phyloP scores from a whole-genome alignment of 768 basidiomycete genomes.

The Glaciozyma antarctica region DNA sequence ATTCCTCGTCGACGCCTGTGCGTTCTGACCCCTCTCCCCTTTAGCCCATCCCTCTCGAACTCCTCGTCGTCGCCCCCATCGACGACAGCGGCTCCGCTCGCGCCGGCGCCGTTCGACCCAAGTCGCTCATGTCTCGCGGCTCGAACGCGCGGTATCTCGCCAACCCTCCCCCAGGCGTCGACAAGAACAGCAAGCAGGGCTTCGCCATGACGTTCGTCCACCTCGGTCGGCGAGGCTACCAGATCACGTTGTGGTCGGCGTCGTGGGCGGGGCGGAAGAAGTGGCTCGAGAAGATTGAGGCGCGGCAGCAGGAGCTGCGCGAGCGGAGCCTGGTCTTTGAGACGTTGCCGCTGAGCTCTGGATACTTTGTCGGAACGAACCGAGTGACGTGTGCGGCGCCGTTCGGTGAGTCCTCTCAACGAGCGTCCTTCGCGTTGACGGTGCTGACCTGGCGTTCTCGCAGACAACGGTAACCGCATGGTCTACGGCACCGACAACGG shows the following conservation, averaged over 20 bases:
- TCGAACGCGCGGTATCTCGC: slow-evolving; percentile 23
- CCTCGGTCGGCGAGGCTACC: slow-evolving; percentile 85
- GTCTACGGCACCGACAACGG: slow-evolving; percentile 98
- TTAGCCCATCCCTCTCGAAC: slow-evolving; percentile 90
- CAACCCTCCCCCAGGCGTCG: slow-evolving; percentile 31
- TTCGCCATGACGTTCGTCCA: slow-evolving; percentile 88
- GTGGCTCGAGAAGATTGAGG: slow-evolving; percentile 84
- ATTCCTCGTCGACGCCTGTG: neutral
- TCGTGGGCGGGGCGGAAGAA: slow-evolving; percentile 76
- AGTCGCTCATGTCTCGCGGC: slow-evolving; percentile 36
- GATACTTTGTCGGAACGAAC: slow-evolving; percentile 74
- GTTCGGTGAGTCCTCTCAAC: slow-evolving; percentile 54
- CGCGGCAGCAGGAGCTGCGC: slow-evolving; percentile 75
- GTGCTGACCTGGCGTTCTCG: neutral
- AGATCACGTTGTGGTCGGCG: slow-evolving; percentile 81
- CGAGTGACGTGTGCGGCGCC: slow-evolving; percentile 87
- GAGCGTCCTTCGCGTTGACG: neutral
- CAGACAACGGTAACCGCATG: slow-evolving; percentile 71
- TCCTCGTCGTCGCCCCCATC: slow-evolving; percentile 68
- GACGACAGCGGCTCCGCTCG: slow-evolving; percentile 45
- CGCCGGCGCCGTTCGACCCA: slow-evolving; percentile 32
- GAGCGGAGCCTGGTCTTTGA: slow-evolving; percentile 82
- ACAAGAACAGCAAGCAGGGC: slow-evolving; percentile 59
- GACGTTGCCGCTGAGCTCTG: slow-evolving; percentile 69
- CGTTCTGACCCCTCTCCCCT: neutral